These are phyloP conservation scores for Septoria petroselini DNA, from an alignment of 2,329 filamentous ascomycete genomes.

Conservation along the genomic window DNA sequence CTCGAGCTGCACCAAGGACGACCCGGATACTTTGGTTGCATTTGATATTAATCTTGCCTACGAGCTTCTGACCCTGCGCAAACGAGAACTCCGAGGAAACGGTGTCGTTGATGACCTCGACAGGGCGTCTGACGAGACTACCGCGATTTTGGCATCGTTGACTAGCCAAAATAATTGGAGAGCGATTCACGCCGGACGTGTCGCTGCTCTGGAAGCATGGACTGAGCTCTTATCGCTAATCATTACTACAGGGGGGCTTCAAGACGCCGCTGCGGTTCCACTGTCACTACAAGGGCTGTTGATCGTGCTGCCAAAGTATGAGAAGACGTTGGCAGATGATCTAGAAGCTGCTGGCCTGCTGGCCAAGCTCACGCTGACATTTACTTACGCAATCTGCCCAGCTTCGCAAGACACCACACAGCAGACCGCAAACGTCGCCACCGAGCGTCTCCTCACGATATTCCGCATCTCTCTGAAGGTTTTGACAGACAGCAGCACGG, in stretches of 20 bases:
- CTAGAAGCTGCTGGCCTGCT: slow-evolving; percentile 70
- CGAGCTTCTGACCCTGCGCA: slow-evolving; percentile 69
- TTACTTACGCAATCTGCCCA: slow-evolving; percentile 64
- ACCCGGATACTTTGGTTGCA: slow-evolving; percentile 55
- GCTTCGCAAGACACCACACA: slow-evolving; percentile 52
- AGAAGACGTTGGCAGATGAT: slow-evolving; percentile 68
- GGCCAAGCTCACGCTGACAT: slow-evolving; percentile 68
- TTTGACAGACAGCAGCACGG: slow-evolving; percentile 69
- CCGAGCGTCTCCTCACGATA: slow-evolving; percentile 81
- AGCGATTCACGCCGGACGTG: slow-evolving; percentile 55
- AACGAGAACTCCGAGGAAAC: slow-evolving; percentile 57
- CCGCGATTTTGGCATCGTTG: slow-evolving; percentile 59
- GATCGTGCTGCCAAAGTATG: slow-evolving; percentile 81
- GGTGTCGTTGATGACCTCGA: slow-evolving; percentile 38
- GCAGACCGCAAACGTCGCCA: slow-evolving; percentile 57
- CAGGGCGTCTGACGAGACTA: slow-evolving; percentile 57
- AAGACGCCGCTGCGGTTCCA: slow-evolving; percentile 70
- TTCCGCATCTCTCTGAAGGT: slow-evolving; percentile 84
- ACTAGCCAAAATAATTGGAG: slow-evolving; percentile 61
- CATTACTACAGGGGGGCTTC: slow-evolving; percentile 77
- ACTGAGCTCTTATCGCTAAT: slow-evolving; percentile 79
- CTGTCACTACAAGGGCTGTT: slow-evolving; percentile 87
- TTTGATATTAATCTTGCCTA: slow-evolving; percentile 70
- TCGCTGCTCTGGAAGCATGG: slow-evolving; percentile 76
- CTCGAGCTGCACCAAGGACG: slow-evolving; percentile 59